Percentiles rank a stretch among this genome's conserved stretches.
Conservation (phyloP, 495 filamentous ascomycete species). For the Cairneyella variabilis region DNA sequence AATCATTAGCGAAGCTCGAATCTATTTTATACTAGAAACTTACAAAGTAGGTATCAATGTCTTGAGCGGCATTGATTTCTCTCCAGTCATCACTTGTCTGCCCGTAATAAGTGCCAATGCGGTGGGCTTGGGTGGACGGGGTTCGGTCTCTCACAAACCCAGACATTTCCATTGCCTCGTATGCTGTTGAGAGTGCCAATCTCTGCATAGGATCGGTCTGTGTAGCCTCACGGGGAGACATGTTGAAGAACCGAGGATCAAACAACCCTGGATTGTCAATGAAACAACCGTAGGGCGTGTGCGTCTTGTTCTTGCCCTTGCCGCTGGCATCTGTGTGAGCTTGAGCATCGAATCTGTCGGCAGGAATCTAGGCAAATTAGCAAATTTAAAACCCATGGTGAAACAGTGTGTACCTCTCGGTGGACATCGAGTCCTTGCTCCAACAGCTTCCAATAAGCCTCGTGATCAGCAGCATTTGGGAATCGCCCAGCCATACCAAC, state of each 20-base stretch:
- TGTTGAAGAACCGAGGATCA: constrained; percentile 90
- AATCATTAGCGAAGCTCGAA: constrained; percentile 77
- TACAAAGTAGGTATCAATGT: constrained; percentile 91
- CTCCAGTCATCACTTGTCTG: constrained; percentile 32
- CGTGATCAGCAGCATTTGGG: constrained; percentile 33
- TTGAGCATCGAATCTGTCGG: constrained; percentile 39
- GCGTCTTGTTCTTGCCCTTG: constrained; percentile 71
- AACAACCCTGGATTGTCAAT: constrained; percentile 55
- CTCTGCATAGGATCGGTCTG: constrained; percentile 91
- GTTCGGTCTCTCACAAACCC: constrained; percentile 81
- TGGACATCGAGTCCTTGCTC: constrained; percentile 32
- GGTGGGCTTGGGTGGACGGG: constrained; percentile 48
- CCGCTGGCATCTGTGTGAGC: constrained; percentile 45
- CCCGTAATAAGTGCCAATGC: constrained; percentile 46
- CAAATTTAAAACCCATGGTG: constrained; percentile 30
- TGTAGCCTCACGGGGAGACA: constrained; percentile 87
- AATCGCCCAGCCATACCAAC: constrained; percentile 38
- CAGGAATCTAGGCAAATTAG: constrained; percentile 44
- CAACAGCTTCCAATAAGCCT: constrained; percentile 42
- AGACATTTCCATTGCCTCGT: constrained; percentile 88
- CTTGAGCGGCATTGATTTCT: constrained; percentile 83
- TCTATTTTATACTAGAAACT: constrained; percentile 80
- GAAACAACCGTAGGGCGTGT: constrained; percentile 49
- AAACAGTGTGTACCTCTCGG: constrained; percentile 2
- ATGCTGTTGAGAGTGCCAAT: constrained; percentile 77